phyloP scores from a whole-genome alignment of 2,329 filamentous ascomycete species.

The Nemania abortiva region DNA sequence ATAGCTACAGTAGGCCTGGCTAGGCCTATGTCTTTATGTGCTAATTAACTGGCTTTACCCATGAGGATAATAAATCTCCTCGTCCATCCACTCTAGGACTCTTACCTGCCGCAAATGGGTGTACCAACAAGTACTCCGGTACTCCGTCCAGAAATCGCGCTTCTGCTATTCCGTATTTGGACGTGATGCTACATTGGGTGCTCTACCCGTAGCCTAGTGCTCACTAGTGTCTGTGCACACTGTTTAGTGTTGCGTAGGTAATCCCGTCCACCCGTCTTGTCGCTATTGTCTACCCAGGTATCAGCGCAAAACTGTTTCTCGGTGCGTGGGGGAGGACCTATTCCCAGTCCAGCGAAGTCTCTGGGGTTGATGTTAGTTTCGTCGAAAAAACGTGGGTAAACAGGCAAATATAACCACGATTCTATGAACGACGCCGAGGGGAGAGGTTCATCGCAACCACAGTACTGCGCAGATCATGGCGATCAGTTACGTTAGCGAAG shows the following conservation, averaged over 20 bases:
- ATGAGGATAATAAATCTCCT: background rate
- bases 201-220: slow-evolving; percentile 17
- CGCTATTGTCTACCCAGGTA: background rate
- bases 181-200: slow-evolving; percentile 10
- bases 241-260: slow-evolving; percentile 9
- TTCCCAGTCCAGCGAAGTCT: background rate
- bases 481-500: background rate
- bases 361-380: background rate
- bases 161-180: slow-evolving; percentile 27
- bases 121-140: background rate
- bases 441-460: background rate
- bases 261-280: background rate
- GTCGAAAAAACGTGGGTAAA: background rate
- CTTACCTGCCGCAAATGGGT: slow-evolving; percentile 4
- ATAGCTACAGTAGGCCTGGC: background rate
- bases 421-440: background rate
- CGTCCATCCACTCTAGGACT: background rate
- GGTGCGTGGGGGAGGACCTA: background rate
- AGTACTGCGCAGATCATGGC: background rate
- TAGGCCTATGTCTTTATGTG: background rate
- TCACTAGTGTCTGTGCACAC: slow-evolving; percentile 28
- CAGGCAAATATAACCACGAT: background rate
- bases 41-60: background rate
- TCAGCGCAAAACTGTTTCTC: slow-evolving; percentile 14
- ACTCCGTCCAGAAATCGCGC: slow-evolving; percentile 25